phyloP scores from a whole-genome alignment of 2,329 filamentous ascomycete species.

The Penicillium sp. region DNA sequence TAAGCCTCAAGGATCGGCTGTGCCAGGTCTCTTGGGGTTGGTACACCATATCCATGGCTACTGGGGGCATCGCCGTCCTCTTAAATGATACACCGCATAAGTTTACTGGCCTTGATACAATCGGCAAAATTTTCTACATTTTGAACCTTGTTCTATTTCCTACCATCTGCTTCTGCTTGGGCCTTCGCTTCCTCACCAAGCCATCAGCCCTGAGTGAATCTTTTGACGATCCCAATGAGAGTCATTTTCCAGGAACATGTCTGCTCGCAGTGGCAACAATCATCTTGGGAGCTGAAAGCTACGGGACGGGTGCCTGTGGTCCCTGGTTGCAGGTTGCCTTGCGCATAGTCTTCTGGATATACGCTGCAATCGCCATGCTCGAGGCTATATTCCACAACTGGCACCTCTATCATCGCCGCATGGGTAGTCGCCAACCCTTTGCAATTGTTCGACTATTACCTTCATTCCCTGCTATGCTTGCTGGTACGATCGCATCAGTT shows the following conservation, averaged over 20 bases:
- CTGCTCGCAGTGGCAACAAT: conserved; percentile 69
- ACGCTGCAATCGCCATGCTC: conserved; percentile 30
- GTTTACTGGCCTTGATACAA: conserved; percentile 54
- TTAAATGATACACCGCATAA: conserved; percentile 49
- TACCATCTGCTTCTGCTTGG: conserved; percentile 61
- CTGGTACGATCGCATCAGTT: conserved; percentile 67
- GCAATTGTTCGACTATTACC: conserved; percentile 73
- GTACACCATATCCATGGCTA: conserved; percentile 68
- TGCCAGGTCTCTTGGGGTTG: conserved; percentile 71
- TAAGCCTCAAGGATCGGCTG: conserved; percentile 53
- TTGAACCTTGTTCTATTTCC: conserved; percentile 62
- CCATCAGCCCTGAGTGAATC: conserved; percentile 68
- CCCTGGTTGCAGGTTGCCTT: conserved; percentile 60
- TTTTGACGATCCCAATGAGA: conserved; percentile 73
- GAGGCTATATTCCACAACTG: neutral
- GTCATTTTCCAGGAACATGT: conserved; percentile 69
- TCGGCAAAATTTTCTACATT: conserved; percentile 60
- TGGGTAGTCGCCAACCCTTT: neutral
- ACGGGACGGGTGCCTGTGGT: conserved; percentile 61
- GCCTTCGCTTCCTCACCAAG: conserved; percentile 64
- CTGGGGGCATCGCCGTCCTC: conserved; percentile 58
- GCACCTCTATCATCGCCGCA: neutral
- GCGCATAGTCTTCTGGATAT: conserved; percentile 70
- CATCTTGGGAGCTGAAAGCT: conserved; percentile 73
- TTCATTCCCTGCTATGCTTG: conserved; percentile 73